phyloP scores from a whole-genome alignment of 345 rosid genomes.

The Abelmoschus esculentus region DNA sequence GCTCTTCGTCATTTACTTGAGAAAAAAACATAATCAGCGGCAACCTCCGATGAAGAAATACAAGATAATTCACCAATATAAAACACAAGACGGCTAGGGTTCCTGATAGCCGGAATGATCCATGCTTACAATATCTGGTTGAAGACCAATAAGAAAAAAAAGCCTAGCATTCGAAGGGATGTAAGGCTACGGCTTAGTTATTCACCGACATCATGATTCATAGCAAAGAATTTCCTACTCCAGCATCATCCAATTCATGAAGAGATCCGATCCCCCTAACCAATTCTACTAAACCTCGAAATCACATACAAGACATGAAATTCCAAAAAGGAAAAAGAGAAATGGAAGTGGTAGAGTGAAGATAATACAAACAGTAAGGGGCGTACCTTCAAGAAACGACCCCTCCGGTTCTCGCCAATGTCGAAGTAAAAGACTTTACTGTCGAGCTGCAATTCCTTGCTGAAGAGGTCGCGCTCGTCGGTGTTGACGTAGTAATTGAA shows the following conservation, averaged over 20 bases:
- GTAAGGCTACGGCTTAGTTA: not conserved
- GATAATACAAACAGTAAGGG: not conserved
- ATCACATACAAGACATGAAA: not conserved
- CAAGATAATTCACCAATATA: not conserved
- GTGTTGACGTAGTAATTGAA: slow-evolving; percentile 91
- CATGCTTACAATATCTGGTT: not conserved
- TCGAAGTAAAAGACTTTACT: slow-evolving; percentile 97
- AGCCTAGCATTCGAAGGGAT: not conserved
- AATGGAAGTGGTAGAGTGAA: not conserved
- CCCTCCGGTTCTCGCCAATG: slow-evolving; percentile 92
- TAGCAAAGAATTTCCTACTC: not conserved
- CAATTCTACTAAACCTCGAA: not conserved
- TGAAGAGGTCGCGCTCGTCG: slow-evolving; percentile 78
- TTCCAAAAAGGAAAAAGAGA: not conserved
- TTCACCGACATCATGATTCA: not conserved
- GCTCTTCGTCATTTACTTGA: not conserved
- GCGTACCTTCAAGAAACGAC: slow-evolving; percentile 85
- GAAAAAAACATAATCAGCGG: not conserved
- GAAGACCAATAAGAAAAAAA: not conserved
- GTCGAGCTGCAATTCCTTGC: slow-evolving; percentile 97
- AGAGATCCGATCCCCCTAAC: not conserved
- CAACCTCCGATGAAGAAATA: not conserved
- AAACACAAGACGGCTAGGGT: not conserved
- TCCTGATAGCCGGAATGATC: not conserved
- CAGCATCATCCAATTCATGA: not conserved